phyloP scores from a whole-genome alignment of 2,329 filamentous ascomycete species.

The Ophiognomonia clavigignenti-juglandacearum region DNA sequence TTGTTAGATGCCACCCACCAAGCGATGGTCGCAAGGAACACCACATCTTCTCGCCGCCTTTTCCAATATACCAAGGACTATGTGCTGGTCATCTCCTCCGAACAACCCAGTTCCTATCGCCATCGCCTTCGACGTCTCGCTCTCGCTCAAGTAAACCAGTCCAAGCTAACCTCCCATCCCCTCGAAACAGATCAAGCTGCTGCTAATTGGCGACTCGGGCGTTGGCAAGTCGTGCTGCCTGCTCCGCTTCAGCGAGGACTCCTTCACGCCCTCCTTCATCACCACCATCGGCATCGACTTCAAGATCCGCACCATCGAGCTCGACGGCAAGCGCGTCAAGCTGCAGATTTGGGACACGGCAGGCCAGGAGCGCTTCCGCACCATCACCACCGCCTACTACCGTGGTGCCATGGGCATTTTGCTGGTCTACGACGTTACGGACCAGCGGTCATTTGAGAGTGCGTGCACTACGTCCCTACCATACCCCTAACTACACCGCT shows the following conservation, averaged over 20 bases:
- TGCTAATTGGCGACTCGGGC: slow-evolving; percentile 93
- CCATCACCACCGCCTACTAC: slow-evolving; percentile 98
- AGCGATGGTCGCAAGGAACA: slow-evolving; percentile 3
- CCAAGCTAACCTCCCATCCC: slow-evolving; percentile 1
- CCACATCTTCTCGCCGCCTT: background rate
- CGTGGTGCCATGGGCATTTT: slow-evolving; percentile 97
- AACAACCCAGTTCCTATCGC: no score
- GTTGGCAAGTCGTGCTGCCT: slow-evolving; percentile 97
- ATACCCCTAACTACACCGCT: slow-evolving; percentile 4
- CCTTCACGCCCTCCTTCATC: slow-evolving; percentile 96
- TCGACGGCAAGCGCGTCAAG: slow-evolving; percentile 98
- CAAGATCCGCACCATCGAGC: slow-evolving; percentile 98
- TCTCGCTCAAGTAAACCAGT: background rate
- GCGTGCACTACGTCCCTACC: slow-evolving; percentile 29
- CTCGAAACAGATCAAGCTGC: slow-evolving; percentile 78
- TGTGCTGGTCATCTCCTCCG: background rate
- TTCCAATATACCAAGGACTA: no score
- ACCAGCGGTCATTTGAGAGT: slow-evolving; percentile 95
- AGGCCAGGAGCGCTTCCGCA: slow-evolving; percentile 96
- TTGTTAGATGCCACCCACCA: slow-evolving; percentile 11
- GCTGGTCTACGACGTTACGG: slow-evolving; percentile 96
- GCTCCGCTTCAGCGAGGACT: slow-evolving; percentile 94
- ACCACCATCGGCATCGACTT: slow-evolving; percentile 99
- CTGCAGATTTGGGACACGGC: slow-evolving; percentile 99
- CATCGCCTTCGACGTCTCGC: no score